Conservation (phyloP, 176 grass and related monocot genomes). For the Sorghum bicolor region Sorghum_bicolor_NCBIv3 NC_012871.2:65617001-65617500, state of each 20-base stretch:
- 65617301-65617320: constrained; percentile 49
- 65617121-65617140: constrained; percentile 26
- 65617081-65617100: not conserved
- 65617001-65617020: constrained; percentile 41
- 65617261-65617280: constrained; percentile 80
- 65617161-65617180: not conserved
- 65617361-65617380: constrained; percentile 43
- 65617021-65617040: not conserved
- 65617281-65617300: constrained; percentile 79
- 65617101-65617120: constrained; percentile 4
- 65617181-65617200: not conserved
- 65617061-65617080: constrained; percentile 11
- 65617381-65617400: constrained; percentile 32
- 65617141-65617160: constrained; percentile 41
- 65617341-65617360: constrained; percentile 59
- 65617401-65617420: constrained; percentile 35
- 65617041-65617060: not conserved
- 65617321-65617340: constrained; percentile 53
- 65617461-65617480: constrained; percentile 20
- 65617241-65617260: constrained; percentile 26
- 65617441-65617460: constrained; percentile 44
- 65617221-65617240: not conserved
- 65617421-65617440: constrained; percentile 39
- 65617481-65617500: constrained; percentile 23
- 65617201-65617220: not conserved